Evolutionary conservation across 2,329 filamentous ascomycete genomes (phyloP), one percentile per base, ranked within the genome.

Genomic region (Blastomyces gilchristii): DNA sequence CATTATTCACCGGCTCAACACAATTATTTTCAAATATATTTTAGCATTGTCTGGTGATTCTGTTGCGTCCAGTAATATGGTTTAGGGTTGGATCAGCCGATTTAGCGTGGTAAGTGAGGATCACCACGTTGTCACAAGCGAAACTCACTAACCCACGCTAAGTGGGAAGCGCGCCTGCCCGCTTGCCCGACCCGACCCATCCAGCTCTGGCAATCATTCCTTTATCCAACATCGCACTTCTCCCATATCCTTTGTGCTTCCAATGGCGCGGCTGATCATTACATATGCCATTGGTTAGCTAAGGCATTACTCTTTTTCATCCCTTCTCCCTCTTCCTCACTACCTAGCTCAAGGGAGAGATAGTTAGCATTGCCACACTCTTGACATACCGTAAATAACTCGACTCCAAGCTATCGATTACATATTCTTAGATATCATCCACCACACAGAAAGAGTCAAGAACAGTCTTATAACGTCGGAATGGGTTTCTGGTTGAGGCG

Each of bases 401-500:
- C 56, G 16, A 14, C 25, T 47, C 12, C 39, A 16, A 16, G 37
- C 22, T 14, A 39, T 25, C 34, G 18, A 56, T 41, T 41, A 43
- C 37, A 39, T 37, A 39, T 57, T 59, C 14, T 59, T 59, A 45
- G 43, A 14, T n/a, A 31, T 25, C n/a, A 8, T 22, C 56, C 39
- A 43, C 16, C n/a, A 16, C 28, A 18, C 7, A 43, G 8, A 50
- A 8, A 6, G 14, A 16, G 2, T 11, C 25, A 39, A 25, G n/a
- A 8, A 37, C 25, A 25, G n/a, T 34, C 37, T 31, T 53, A 53
- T n/a, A 52, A 25, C 59, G 59, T 14, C 47, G 45, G n/a, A 12
- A 53, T 61, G 47, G 59, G n/a, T 39, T 53, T 43, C 37, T 31
- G 41, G 16, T 49, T 59, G 16, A 64, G 57, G 50, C 25, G 28